Base-by-base conservation (phyloP, 1,139 yeast genomes). In the Saccharomyces pastorianus region DNA sequence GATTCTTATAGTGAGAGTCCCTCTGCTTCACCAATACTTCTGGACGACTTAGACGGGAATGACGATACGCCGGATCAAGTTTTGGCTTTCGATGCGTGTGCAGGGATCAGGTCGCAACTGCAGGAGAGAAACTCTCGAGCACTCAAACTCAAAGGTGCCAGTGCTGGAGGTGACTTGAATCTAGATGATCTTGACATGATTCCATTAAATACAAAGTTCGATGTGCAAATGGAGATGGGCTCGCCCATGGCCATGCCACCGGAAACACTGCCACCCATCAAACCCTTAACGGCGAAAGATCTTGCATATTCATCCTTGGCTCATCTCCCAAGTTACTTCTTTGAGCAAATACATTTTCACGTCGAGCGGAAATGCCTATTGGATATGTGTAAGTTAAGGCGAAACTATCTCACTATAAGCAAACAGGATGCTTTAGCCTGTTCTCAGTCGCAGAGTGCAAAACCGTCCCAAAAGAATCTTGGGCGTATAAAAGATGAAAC, bases 111-210 rank as follows among this genome's bases (percentile, higher is more conserved):
- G 42, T 38, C 42, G 8, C 42, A 38, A 17, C 2, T 11, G 23
- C 42, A 11, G 11, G 42, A 38, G 27, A 20, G 13, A 23, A 13
- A 8, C 13, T 32, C 42, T 20, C 17, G 23, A 14, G 46, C 14
- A n/a, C 6, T 9, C 6, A 26, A 7, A 13, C 11, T 17, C 48
- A 20, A 20, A 20, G 13, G 23, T 6, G 13, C 9, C 6, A 11
- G 25, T 34, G 23, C 20, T 17, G 28, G 32, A 23, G 47, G 7
- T 7, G 42, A 31, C 23, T 31, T 49, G 13, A 32, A 54, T 5
- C n/a, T 57, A 7, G 59, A 57, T 47, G 59, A 55, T 48, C 28
- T 55, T n/a, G 59, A 57, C 44, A 54, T 55, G 54, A 29, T 55
- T 3, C 42, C 55, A 1, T 31, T 57, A 20, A 14, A 23, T 5